phyloP scores from a whole-genome alignment of 805 yeast species.

The Metschnikowia baotianmanensis region DNA sequence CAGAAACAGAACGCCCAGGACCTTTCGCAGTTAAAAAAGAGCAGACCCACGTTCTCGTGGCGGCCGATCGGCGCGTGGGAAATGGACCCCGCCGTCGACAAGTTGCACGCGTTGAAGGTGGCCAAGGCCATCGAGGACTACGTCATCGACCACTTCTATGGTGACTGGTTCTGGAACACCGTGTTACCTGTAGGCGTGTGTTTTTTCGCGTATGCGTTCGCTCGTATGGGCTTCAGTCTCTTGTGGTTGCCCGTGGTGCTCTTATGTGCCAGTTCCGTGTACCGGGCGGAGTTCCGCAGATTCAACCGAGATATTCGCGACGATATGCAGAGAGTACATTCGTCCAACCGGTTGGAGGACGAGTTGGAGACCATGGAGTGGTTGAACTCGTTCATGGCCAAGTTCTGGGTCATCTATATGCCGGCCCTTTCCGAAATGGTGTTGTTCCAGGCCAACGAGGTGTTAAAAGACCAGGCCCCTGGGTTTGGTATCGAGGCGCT shows the following conservation, averaged over 20 bases:
- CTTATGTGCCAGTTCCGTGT: slow-evolving; percentile 61
- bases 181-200: slow-evolving; percentile 66
- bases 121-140: slow-evolving; percentile 50
- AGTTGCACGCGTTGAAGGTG: slow-evolving; percentile 23
- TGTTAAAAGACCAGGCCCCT: slow-evolving; percentile 69
- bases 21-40: slow-evolving; percentile 2
- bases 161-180: slow-evolving; percentile 72
- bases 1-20: not conserved
- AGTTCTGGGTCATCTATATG: slow-evolving; percentile 88
- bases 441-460: slow-evolving; percentile 63
- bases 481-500: slow-evolving; percentile 80
- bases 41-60: slow-evolving; percentile 39
- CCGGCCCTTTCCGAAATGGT: slow-evolving; percentile 80
- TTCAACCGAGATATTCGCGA: slow-evolving; percentile 73
- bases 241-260: slow-evolving; percentile 60
- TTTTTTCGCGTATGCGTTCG: slow-evolving; percentile 66
- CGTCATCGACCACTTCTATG: slow-evolving; percentile 63
- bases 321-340: slow-evolving; percentile 64
- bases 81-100: slow-evolving; percentile 22
- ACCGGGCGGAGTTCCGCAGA: slow-evolving; percentile 70
- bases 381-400: slow-evolving; percentile 73
- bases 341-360: slow-evolving; percentile 62
- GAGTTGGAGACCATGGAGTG: slow-evolving; percentile 75
- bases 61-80: slow-evolving; percentile 40
- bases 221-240: slow-evolving; percentile 62